phyloP scores from a whole-genome alignment of 2,329 filamentous ascomycete genomes.

The Fusarium globosum region DNA sequence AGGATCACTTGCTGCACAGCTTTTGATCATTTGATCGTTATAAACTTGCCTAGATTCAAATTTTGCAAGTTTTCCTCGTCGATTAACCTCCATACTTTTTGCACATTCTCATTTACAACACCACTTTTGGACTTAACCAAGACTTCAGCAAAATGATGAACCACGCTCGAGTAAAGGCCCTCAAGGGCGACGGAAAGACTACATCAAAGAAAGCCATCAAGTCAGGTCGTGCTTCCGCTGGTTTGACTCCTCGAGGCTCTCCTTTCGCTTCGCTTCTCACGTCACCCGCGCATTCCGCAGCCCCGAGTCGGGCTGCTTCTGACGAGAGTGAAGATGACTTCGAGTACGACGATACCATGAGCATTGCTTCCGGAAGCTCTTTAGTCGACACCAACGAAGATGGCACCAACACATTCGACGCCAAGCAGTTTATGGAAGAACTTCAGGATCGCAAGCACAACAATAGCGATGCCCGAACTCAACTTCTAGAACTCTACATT shows the following conservation, averaged over 20 bases:
- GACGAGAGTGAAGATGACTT: constrained; percentile 68
- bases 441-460: constrained; percentile 81
- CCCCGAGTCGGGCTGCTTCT: constrained; percentile 70
- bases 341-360: constrained; percentile 58
- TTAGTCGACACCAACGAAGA: constrained; percentile 70
- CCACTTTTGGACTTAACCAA: neutral
- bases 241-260: constrained; percentile 67
- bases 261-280: constrained; percentile 66
- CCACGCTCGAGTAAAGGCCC: constrained; percentile 74
- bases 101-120: neutral
- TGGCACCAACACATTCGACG: constrained; percentile 71
- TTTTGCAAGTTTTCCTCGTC: constrained; percentile 43
- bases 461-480: constrained; percentile 75
- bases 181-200: constrained; percentile 77
- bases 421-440: constrained; percentile 73
- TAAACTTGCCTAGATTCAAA: constrained; percentile 12
- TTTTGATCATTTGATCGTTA: constrained; percentile 19
- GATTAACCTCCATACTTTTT: neutral
- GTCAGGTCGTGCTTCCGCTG: constrained; percentile 67
- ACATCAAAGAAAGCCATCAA: constrained; percentile 74
- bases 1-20: constrained; percentile 41
- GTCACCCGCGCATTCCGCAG: constrained; percentile 69
- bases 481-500: constrained; percentile 49
- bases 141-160: constrained; percentile 59
- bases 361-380: constrained; percentile 56